Base-by-base conservation (phyloP, 192 early-diverging fungal species). In the Coemansia sp. region DNA sequence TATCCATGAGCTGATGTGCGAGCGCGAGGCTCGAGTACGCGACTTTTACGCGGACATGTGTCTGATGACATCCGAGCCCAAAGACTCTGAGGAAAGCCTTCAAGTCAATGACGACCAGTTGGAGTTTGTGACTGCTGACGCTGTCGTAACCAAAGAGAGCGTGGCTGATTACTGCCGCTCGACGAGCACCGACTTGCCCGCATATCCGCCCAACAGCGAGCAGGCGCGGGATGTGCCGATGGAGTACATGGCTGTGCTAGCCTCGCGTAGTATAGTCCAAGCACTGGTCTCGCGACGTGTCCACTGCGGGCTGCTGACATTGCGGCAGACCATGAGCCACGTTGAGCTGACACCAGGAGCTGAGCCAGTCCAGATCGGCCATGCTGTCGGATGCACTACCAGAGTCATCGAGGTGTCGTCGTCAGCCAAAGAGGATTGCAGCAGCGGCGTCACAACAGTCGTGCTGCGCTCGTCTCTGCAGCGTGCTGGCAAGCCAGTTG, bases 81-180 rank as follows among this genome's bases (percentile, higher is more conserved):
- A n/a, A 2, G 57, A 40, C 7, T 20, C 12, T 3, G 55, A 59
- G 36, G 34, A 41, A 10, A 27, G 57, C 61, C 36, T 20, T n/a
- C 18, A 62, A 1, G 3, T 12, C 15, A 22, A 18, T 33, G 65
- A 57, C 2, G 65, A 54, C 22, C 13, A 20, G 22, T 31, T 68
- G 5, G 66, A 64, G 62, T 74, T 74, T 64, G 24, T 12, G 1
- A 63, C 73, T 0, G 6, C 31, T 1, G 63, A 31, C 0, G n/a
- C 43, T 1, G 38, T 38, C 27, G 57, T 76, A 9, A 31, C 42
- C 89, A 92, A 91, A 76, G 96, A 93, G 76, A 90, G 91, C 60
- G 96, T 98, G 54, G 92, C 93, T 60, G 92, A 90, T 42, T 94
- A 89, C 31, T 98, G 96, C 93, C 87, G 90, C 80, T 82, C 90